A percentile compares a stretch with the other conserved stretches of the same genome.
Conservation (phyloP, 2,329 filamentous ascomycete genomes). For the Amylocarpus encephaloides region DNA sequence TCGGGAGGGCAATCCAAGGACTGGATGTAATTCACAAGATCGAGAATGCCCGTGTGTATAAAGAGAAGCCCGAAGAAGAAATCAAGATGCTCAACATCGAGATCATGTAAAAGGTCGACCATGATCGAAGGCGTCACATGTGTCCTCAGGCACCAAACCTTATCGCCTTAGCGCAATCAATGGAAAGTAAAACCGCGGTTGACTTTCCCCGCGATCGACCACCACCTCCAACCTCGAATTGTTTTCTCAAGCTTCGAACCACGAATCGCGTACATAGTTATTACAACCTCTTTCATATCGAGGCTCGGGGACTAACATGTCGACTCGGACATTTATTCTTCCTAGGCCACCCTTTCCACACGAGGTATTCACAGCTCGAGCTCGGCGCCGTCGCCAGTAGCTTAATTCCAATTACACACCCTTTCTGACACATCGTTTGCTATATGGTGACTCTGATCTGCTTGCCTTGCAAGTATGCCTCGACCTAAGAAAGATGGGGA, state of each 20-base stretch:
- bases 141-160: neutral
- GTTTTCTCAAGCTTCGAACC: neutral
- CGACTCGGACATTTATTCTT: neutral
- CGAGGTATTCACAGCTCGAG: no score
- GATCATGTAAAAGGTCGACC: constrained; percentile 24
- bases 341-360: neutral
- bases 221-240: neutral
- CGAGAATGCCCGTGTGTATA: constrained; percentile 78
- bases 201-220: neutral
- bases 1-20: constrained; percentile 82
- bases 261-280: no score
- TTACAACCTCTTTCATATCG: no score
- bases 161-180: constrained; percentile 7
- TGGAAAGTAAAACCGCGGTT: neutral
- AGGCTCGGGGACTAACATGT: no score
- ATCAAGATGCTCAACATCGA: constrained; percentile 91
- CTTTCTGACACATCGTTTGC: neutral
- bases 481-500: constrained; percentile 58
- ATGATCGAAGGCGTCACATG: neutral
- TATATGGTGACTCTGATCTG: neutral
- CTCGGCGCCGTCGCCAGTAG: no score
- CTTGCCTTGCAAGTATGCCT: constrained; percentile 43
- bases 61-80: constrained; percentile 92
- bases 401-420: neutral
- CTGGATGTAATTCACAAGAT: constrained; percentile 95